Evolutionary conservation across 495 filamentous ascomycete genomes (phyloP).

Genomic region (Aspergillus nanangensis): DNA sequence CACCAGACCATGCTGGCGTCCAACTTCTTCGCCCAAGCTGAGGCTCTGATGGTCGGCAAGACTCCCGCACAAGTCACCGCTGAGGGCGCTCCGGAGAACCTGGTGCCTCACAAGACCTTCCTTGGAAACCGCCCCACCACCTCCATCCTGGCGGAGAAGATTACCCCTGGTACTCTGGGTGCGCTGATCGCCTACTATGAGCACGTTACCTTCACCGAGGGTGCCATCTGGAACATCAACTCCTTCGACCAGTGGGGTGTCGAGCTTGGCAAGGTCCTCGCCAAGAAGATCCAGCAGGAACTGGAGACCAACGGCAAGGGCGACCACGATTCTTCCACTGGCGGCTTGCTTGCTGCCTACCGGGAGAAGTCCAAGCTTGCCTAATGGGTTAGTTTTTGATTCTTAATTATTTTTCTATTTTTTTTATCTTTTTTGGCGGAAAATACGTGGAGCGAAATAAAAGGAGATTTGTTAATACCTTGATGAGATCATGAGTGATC

Average conservation of each 20-base stretch:
- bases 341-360: slow-evolving; percentile 83
- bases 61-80: slow-evolving; percentile 82
- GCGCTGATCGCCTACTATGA: slow-evolving; percentile 98
- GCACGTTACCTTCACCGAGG: slow-evolving; percentile 96
- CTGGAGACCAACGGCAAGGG: slow-evolving; percentile 68
- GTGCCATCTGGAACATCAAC: slow-evolving; percentile 99
- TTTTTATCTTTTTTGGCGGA: too few relatives aligned
- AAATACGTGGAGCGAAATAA: too few relatives aligned
- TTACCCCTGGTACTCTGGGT: slow-evolving; percentile 89
- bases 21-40: slow-evolving; percentile 97
- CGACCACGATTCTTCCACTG: slow-evolving; percentile 81
- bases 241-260: slow-evolving; percentile 99
- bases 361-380: slow-evolving; percentile 59
- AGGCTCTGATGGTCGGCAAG: slow-evolving; percentile 98
- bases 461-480: slow-evolving; percentile 21
- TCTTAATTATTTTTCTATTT: too few relatives aligned
- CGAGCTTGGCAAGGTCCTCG: slow-evolving; percentile 92
- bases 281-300: slow-evolving; percentile 82
- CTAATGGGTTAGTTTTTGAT: slow-evolving; percentile 20
- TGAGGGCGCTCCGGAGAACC: slow-evolving; percentile 76
- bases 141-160: slow-evolving; percentile 87
- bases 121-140: slow-evolving; percentile 95
- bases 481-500: slow-evolving; percentile 23
- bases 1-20: slow-evolving; percentile 98
- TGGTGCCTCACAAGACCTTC: slow-evolving; percentile 99